Base-by-base conservation (phyloP, 768 basidiomycete genomes). In the Imleria badia region DNA sequence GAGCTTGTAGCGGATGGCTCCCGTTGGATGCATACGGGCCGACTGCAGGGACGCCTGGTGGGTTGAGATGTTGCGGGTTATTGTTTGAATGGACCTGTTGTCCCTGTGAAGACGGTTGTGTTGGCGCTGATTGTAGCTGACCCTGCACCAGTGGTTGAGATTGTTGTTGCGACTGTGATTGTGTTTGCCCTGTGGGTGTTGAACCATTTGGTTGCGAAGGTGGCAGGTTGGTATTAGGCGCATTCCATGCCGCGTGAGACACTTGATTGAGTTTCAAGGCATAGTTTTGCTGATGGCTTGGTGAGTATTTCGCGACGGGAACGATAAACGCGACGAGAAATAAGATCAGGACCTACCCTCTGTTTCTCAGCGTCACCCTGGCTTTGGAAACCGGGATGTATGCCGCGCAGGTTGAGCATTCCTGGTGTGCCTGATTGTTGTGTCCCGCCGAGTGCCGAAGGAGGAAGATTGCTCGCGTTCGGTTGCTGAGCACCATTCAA, bases 361-460 rank as follows among this genome's bases (percentile, higher is more conserved):
- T 69, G 68, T 48, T 90, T 89, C 64, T 89, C 89, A 17, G 79
- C 73, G 51, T 91, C 89, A 19, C 78, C 74, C 54, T 82, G 80
- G 51, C 72, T 76, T 67, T 83, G 81, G 52, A 84, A 70, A 76
- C 60, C 82, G 30, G 62, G 69, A 48, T 70, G 70, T 39, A 65
- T 69, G 60, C 70, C 76, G 55, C 66, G 75, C 51, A 81, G 59
- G 54, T 86, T 89, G 60, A 90, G 70, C 78, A 91, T 77, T 36
- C 87, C 87, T 8, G 88, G 87, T 48, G 87, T 81, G 51, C 69
- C 74, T 46, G 76, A 76, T 56, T 76, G 77, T 61, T 78, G 77
- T 56, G 77, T 75, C 68, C 74, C 70, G 70, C 74, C 52, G 70
- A 76, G 58, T 70, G 57, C 54, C 46, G 70, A 68, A 6, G 59